Conservation (phyloP, 2,329 filamentous ascomycete genomes). For the Cordyceps farinosa region DNA sequence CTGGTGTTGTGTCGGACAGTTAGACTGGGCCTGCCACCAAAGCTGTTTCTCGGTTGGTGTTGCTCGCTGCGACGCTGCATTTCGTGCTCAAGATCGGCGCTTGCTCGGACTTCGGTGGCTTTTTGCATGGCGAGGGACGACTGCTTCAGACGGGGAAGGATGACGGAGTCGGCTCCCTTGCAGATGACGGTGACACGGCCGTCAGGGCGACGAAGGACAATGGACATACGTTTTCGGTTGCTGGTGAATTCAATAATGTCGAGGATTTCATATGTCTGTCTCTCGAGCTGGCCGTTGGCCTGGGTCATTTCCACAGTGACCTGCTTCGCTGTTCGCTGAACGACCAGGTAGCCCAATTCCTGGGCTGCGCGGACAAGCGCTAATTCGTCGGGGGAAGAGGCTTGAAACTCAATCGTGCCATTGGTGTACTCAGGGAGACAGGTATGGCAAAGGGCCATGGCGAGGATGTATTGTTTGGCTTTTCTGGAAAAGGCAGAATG, state of each 20-base stretch:
- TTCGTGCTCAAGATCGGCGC: slow-evolving; percentile 56
- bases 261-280: slow-evolving; percentile 71
- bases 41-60: slow-evolving; percentile 50
- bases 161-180: slow-evolving; percentile 84
- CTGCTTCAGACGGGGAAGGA: slow-evolving; percentile 73
- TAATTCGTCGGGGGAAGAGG: slow-evolving; percentile 85
- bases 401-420: slow-evolving; percentile 75
- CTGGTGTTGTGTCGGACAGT: slow-evolving; percentile 45
- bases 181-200: slow-evolving; percentile 77
- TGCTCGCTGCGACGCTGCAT: slow-evolving; percentile 54
- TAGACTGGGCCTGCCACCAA: slow-evolving; percentile 52
- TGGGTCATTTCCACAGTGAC: slow-evolving; percentile 52
- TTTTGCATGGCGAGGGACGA: slow-evolving; percentile 73
- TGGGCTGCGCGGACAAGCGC: slow-evolving; percentile 81
- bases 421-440: slow-evolving; percentile 74
- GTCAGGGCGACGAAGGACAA: slow-evolving; percentile 82
- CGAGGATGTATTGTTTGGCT: slow-evolving; percentile 77
- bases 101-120: slow-evolving; percentile 61
- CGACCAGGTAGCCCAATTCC: slow-evolving; percentile 76
- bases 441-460: slow-evolving; percentile 84
- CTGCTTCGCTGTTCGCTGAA: slow-evolving; percentile 67
- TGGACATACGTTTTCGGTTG: slow-evolving; percentile 85
- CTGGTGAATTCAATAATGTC: slow-evolving; percentile 91
- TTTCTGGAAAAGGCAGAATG: slow-evolving; percentile 74
- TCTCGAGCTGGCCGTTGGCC: slow-evolving; percentile 36